Base-by-base conservation (phyloP, 495 filamentous ascomycete genomes). In the Darksidea phi region DNA sequence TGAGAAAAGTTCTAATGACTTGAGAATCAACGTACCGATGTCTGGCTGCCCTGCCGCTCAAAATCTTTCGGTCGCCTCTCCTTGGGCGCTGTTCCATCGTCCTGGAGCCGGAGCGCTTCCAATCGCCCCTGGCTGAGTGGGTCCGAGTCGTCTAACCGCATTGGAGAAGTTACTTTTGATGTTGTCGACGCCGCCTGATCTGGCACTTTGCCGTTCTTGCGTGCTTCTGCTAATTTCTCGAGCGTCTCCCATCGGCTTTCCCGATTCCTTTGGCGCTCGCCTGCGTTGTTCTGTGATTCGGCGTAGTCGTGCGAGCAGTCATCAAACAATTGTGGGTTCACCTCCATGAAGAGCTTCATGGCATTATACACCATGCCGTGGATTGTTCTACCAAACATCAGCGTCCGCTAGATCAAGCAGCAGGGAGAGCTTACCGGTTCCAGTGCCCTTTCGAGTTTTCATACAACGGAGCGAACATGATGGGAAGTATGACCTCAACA, bases 271-370 rank as follows among this genome's bases (percentile, higher is more conserved):
- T 95, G 84, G 32, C 90, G 82, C 38, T 92, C 80, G 0, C 90
- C 85, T 13, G 90, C 89, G 62, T 82, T 90, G 73, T 91, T 94
- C 74, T 97, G 93, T 62, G 91, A 86, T 71, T 97, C 94, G n/a
- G 91, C 93, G 72, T 97, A 99, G 59, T 96, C 91, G 68, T 95
- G 91, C 6, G 93, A 96, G 76, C 94, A 99, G 69, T 97, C 94
- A 65, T 99, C 94, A 71, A 99, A 99, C 23, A 99, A 86, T 69
- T 95, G 90, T 15, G 94, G 94, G 68, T 99, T 97, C 68, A 99
- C 97, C 74, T 99, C 94, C 94, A 99, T 99, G 75, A 99, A 99
- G 45, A 99, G 86, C 72, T 99, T 99, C 94, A 99, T 99, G 48
- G 94, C 94, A 70, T 97, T 99, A 72, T 97, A 99, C 17, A 99